Conservation (phyloP, 176 grass and related monocot species). For the Carex parvula region DNA sequence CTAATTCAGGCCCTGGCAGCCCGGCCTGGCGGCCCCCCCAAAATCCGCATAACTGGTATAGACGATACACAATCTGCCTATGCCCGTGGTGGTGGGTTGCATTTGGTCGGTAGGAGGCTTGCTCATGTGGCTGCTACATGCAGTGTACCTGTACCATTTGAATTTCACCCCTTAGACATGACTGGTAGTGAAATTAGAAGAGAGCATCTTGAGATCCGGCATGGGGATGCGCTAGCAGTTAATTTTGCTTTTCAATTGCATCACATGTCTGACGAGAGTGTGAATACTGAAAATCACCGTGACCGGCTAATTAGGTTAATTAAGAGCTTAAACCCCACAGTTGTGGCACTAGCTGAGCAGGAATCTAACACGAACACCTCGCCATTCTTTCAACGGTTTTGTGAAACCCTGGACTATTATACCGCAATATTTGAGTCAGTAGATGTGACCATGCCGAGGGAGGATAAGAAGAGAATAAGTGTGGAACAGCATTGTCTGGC, state of each 20-base stretch:
- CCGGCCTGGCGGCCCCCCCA: constrained; percentile 40
- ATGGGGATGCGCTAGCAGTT: constrained; percentile 53
- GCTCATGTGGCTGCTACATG: constrained; percentile 32
- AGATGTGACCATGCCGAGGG: constrained; percentile 47
- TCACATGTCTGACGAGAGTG: constrained; percentile 77
- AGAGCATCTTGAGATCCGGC: constrained; percentile 50
- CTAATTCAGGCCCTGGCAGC: constrained; percentile 60
- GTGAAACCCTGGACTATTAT: constrained; percentile 79
- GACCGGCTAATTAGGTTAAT: constrained; percentile 71
- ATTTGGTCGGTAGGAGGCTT: constrained; percentile 57
- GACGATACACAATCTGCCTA: constrained; percentile 61
- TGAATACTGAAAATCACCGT: constrained; percentile 57
- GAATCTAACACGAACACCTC: constrained; percentile 78
- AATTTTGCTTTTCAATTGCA: constrained; percentile 86
- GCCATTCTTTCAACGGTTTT: constrained; percentile 70
- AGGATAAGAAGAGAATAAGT: constrained; percentile 56
- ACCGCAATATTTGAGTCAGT: constrained; percentile 68
- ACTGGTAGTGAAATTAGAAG: constrained; percentile 52
- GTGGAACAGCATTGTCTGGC: constrained; percentile 83
- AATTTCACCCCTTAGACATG: constrained; percentile 57
- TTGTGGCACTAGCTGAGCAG: constrained; percentile 72
- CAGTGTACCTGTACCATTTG: constrained; percentile 52
- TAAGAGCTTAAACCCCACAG: constrained; percentile 58
- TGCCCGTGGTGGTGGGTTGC: constrained; percentile 50
- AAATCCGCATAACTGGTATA: constrained; percentile 65